phyloP scores from a whole-genome alignment of 1,139 yeast genomes.

The Suhomyces choctaworum region DNA sequence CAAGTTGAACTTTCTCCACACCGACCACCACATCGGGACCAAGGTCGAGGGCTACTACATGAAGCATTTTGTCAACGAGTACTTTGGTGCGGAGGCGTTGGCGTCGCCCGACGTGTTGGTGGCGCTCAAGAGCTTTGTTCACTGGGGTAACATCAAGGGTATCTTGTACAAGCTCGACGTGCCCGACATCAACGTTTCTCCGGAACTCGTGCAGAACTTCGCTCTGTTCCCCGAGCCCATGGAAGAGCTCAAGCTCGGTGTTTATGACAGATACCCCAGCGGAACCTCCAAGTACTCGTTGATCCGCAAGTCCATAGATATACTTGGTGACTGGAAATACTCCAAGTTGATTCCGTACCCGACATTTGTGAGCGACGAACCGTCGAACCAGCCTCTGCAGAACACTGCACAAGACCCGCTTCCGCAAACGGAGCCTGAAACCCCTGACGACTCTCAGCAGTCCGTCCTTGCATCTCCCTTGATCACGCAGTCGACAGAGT shows the following conservation, averaged over 20 bases:
- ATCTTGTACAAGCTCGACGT: slow-evolving; percentile 45
- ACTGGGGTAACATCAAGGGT: slow-evolving; percentile 58
- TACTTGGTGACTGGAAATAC: slow-evolving; percentile 29
- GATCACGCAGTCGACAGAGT: neutral
- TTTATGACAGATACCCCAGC: slow-evolving; percentile 51
- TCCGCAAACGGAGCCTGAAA: slow-evolving; percentile 1
- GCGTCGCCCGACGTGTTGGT: slow-evolving; percentile 45
- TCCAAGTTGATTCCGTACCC: slow-evolving; percentile 30
- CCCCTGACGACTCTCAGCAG: neutral
- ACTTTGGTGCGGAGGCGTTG: slow-evolving; percentile 45
- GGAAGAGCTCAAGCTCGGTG: slow-evolving; percentile 40
- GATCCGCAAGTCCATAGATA: slow-evolving; percentile 42
- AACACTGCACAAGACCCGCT: slow-evolving; percentile 1
- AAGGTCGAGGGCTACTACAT: slow-evolving; percentile 49
- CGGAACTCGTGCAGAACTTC: slow-evolving; percentile 32
- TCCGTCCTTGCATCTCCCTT: slow-evolving; percentile 5
- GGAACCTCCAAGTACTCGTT: slow-evolving; percentile 54
- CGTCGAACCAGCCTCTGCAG: neutral
- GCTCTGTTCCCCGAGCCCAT: slow-evolving; percentile 45
- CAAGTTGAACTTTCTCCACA: slow-evolving; percentile 54
- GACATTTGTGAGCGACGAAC: slow-evolving; percentile 1
- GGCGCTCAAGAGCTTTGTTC: slow-evolving; percentile 54
- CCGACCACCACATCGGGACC: slow-evolving; percentile 58
- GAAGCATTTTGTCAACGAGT: slow-evolving; percentile 39
- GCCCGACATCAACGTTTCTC: slow-evolving; percentile 39